A percentile compares a stretch with the other conserved stretches of the same genome.
phyloP scores from a whole-genome alignment of 2,329 filamentous ascomycete genomes.

The Dactylellina drechsleri region DNA sequence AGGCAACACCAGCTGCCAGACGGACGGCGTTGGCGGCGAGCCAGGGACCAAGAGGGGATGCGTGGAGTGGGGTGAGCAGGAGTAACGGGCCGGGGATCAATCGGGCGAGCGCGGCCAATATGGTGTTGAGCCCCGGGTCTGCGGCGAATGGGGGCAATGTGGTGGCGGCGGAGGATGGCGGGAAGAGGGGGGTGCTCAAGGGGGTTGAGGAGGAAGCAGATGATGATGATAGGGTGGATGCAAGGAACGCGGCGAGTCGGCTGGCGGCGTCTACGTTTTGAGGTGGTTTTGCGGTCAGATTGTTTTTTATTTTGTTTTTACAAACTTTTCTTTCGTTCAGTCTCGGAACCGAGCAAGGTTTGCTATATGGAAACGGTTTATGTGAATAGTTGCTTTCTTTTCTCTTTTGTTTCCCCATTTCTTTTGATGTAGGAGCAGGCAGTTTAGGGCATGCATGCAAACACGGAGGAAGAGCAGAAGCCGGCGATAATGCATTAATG shows the following conservation, averaged over 20 bases:
- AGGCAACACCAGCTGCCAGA: conserved; percentile 80
- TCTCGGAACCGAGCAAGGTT: too few relatives aligned
- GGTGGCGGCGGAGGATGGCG: conserved; percentile 63
- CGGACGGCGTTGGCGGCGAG: conserved; percentile 82
- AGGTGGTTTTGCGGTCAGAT: neutral
- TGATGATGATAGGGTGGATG: conserved; percentile 93
- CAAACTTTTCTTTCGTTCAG: neutral
- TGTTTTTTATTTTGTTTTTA: neutral
- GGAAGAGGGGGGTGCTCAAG: conserved; percentile 60
- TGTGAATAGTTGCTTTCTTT: conserved; percentile 13
- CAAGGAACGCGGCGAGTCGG: conserved; percentile 91
- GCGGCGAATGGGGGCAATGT: conserved; percentile 63
- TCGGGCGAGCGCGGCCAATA: conserved; percentile 64
- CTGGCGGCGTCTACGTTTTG: conserved; percentile 94
- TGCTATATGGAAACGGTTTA: too few relatives aligned
- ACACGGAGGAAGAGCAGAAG: neutral
- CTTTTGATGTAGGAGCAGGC: neutral
- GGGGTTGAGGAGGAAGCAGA: conserved; percentile 76
- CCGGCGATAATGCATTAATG: conserved; percentile 5
- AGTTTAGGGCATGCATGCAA: neutral
- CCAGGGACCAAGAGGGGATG: conserved; percentile 96
- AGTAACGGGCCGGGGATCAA: conserved; percentile 72
- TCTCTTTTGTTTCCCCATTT: neutral
- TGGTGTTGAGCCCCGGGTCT: conserved; percentile 61
- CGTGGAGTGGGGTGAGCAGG: conserved; percentile 93